A percentile compares a stretch with the other conserved stretches of the same genome.
These are phyloP conservation scores for Phanerochaete carnosa DNA, from an alignment of 768 basidiomycete species.

Conservation along the genomic window DNA sequence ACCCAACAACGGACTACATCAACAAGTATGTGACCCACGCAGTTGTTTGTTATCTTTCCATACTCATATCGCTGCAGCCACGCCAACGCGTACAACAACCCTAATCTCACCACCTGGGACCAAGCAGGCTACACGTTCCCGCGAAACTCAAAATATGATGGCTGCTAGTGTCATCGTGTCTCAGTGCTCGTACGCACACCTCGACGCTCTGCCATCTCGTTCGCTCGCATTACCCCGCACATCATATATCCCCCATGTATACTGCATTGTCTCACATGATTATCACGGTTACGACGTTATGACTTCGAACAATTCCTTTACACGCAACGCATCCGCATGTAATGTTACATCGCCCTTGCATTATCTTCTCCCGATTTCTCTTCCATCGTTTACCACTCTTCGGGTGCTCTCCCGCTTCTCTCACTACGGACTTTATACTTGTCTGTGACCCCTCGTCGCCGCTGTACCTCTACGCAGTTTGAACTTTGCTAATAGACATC, in stretches of 20 bases:
- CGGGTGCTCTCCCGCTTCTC: background rate
- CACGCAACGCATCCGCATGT: constrained; percentile 1
- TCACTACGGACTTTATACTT: background rate
- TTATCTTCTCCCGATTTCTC: background rate
- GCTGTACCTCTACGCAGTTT: background rate
- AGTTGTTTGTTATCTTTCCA: background rate
- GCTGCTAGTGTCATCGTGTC: constrained; percentile 24
- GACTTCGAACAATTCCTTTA: background rate
- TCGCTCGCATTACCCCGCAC: constrained; percentile 4
- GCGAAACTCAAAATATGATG: constrained; percentile 46
- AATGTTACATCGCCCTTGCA: background rate
- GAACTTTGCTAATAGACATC: background rate
- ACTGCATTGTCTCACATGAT: constrained; percentile 1
- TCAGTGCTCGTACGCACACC: constrained; percentile 15
- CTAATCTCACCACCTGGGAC: constrained; percentile 85
- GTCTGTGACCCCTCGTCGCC: background rate
- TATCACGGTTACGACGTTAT: background rate
- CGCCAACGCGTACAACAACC: constrained; percentile 64
- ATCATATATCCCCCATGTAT: constrained; percentile 6
- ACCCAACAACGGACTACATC: constrained; percentile 83
- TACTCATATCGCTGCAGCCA: constrained; percentile 26
- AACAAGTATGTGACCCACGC: constrained; percentile 39
- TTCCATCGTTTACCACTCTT: background rate
- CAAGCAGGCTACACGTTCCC: constrained; percentile 76
- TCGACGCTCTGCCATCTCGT: constrained; percentile 18